Base-by-base conservation (phyloP, 768 basidiomycete genomes). In the Strobilomyces echinocephalus region DNA sequence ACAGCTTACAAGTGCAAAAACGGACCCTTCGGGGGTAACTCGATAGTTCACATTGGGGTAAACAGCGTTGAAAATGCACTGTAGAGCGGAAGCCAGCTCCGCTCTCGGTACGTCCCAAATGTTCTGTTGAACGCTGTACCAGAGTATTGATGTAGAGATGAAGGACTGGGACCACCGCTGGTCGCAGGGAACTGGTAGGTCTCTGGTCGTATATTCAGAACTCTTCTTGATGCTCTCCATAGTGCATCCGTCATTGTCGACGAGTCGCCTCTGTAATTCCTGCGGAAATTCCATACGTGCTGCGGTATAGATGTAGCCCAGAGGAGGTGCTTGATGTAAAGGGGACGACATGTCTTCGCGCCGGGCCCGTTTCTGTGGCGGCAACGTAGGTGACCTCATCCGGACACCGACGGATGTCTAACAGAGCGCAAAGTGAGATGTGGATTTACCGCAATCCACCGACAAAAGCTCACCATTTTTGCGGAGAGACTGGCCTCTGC, bases 131-230 rank as follows among this genome's bases (percentile, higher is more conserved):
- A 39, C 50, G 31, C 43, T 53, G 36, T 53, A 54, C 41, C 52
- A 53, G 30, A 54, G 53, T 20, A 52, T 44, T 15, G 49, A 35
- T 4, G 53, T 54, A 42, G 53, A 52, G 28, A 50, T 16, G 41
- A 50, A 50, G 8, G 33, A 41, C n/a, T 40, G 52, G 9, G 52
- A 54, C 41, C 48, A 50, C 12, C 48, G 48, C n/a, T 38, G 34
- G 35, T 50, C 48, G 41, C 26, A 54, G 35, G 53, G 53, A 15
- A 49, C 49, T 1, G 34, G 53, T 14, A 50, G 53, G 20, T 50
- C 46, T 24, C 2, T 50, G 10, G 8, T 35, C 3, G 33, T 47
- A 39, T 40, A 41, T 41, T 33, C 31, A 18, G n/a, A 47, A 28
- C 12, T 9, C n/a, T 34, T 41, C 38, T 30, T 45, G 14, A 34